Evolutionary conservation across 176 grass and related monocot species (phyloP), one percentile per base, ranked within the genome.

Genomic region (Carex scoparia): DNA sequence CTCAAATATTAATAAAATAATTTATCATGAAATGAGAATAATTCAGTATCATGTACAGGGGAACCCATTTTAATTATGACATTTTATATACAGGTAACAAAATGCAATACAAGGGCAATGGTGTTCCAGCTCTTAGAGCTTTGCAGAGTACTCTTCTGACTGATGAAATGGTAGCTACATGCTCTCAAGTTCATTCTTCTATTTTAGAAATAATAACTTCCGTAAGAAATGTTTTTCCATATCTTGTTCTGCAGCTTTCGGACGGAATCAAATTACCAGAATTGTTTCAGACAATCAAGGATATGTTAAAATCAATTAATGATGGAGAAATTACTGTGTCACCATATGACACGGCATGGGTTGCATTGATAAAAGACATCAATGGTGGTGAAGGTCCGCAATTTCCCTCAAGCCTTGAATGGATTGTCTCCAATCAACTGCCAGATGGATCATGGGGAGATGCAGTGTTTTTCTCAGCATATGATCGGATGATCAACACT

Each of bases 301-400:
- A 48, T 28, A 63, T 62, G 40, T 35, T 88, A 33, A 53, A 58
- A 10, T 66, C 82, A 3, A 87, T 86, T 9, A 48, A 30, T 1
- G 85, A 88, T 37, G 89, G 89, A 10, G 68, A 94, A 61, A 88
- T 87, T 57, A 90, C 58, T 19, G 19, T 90, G 8, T 92, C 92
- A 7, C 33, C 90, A 4, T 94, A 94, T 10, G 93, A 94, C 86
- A 94, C 92, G 1, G 88, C 90, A 18, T 94, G 92, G 90, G 81
- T 92, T 16, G 90, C 90, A 1, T 65, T 92, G 33, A 85, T 92
- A 46, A 83, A 83, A 40, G 37, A 61, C 12, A 0, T 66, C 1
- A 58, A 87, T 5, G 86, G 81, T 8, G 55, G 10, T 1, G 61
- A 55, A 16, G 63, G 69, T 19, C 92, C 84, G 0, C 92, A 87